A percentile compares a stretch with the other conserved stretches of the same genome.
These are phyloP conservation scores for Hypocreales sp. DNA, from an alignment of 2,329 filamentous ascomycete species.

Conservation along the genomic window DNA sequence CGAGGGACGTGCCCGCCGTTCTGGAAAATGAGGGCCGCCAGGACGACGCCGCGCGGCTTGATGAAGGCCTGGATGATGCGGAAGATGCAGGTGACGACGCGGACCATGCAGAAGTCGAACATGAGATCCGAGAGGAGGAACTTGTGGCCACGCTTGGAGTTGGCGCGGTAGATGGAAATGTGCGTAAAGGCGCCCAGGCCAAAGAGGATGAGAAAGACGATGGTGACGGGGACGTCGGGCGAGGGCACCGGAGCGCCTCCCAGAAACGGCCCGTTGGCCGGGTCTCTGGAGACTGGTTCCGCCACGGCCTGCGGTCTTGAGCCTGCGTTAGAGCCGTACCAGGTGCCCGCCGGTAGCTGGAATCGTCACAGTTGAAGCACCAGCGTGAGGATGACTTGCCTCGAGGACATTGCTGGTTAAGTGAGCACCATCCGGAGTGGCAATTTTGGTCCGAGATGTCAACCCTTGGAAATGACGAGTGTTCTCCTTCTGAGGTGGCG, in stretches of 20 bases:
- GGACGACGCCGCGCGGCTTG: slow-evolving; percentile 11
- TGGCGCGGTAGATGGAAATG: slow-evolving; percentile 10
- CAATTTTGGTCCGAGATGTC: too few species aligned
- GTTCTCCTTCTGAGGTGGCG: too few species aligned
- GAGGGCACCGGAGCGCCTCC: slow-evolving; percentile 3
- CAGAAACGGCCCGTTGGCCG: background rate
- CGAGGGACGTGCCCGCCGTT: slow-evolving; percentile 15
- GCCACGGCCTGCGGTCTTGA: background rate
- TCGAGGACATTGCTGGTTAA: too few species aligned
- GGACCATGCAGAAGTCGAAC: slow-evolving; percentile 21
- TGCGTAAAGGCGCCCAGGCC: slow-evolving; percentile 9
- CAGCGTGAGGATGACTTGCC: too few species aligned
- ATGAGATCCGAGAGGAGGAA: slow-evolving; percentile 19
- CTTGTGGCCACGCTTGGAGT: slow-evolving; percentile 19
- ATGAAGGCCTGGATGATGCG: slow-evolving; percentile 19
- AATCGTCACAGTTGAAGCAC: too few species aligned
- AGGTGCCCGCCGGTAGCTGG: too few species aligned
- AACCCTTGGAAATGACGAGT: too few species aligned
- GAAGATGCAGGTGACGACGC: slow-evolving; percentile 17
- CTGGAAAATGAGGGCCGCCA: slow-evolving; percentile 18
- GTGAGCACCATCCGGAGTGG: too few species aligned
- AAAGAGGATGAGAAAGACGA: slow-evolving; percentile 11
- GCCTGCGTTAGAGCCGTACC: too few species aligned
- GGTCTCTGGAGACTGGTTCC: background rate
- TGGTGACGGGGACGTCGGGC: slow-evolving; percentile 9